A percentile compares a stretch with the other conserved stretches of the same genome.
These are phyloP conservation scores for Kitagawia praeruptora DNA, from an alignment of 129 eudicot genomes.

Conservation along the genomic window DNA sequence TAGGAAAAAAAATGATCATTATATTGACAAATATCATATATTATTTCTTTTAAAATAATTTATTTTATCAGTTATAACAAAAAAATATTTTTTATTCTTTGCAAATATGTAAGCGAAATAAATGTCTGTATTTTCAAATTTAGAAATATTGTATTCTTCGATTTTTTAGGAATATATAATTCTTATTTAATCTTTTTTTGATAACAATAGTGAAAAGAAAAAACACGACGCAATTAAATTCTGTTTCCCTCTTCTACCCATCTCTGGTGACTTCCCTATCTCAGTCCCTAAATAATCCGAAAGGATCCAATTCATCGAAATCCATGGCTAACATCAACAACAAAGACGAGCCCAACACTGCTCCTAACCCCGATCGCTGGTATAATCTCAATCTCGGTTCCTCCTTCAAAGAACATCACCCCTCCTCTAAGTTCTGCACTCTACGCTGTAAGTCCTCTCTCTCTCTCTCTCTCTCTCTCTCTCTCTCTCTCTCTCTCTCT, in stretches of 20 bases:
- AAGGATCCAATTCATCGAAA: not conserved
- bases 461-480: not conserved
- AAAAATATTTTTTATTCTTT: too few relatives aligned
- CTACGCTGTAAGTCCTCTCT: conserved; percentile 60
- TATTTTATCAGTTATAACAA: too few relatives aligned
- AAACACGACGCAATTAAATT: too few relatives aligned
- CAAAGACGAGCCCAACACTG: conserved; percentile 63
- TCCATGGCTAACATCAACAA: conserved; percentile 49
- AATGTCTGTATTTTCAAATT: too few relatives aligned
- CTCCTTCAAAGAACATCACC: conserved; percentile 76
- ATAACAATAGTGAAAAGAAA: too few relatives aligned
- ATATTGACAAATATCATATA: too few relatives aligned
- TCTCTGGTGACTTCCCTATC: not conserved
- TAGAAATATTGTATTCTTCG: too few relatives aligned
- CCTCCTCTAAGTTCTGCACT: conserved; percentile 94
- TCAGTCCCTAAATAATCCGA: not conserved
- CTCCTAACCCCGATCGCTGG: conserved; percentile 91
- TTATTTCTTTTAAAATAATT: too few relatives aligned
- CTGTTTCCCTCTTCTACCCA: not conserved
- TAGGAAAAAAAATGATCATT: too few relatives aligned
- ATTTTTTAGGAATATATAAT: too few relatives aligned
- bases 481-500: not conserved
- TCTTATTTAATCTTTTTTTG: too few relatives aligned
- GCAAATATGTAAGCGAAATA: too few relatives aligned
- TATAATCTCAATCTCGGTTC: conserved; percentile 80